Conservation (phyloP, 139 green algal genomes). For the Chlorella sp. region DNA sequence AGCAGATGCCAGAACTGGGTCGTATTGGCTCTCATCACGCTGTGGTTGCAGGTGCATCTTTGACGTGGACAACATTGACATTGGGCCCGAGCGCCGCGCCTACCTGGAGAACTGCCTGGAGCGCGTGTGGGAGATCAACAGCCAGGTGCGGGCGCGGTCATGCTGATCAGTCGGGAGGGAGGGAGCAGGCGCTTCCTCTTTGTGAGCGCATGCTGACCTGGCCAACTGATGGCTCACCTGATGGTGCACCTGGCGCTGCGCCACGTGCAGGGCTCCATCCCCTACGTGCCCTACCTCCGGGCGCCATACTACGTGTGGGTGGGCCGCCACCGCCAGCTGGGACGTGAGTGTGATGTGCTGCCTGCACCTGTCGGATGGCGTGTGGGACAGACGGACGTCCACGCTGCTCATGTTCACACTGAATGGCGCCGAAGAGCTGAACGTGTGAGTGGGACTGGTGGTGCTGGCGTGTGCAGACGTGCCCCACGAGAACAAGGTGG, state of each 20-base stretch:
- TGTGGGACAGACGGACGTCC: too few species aligned
- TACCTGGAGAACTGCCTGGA: conserved; percentile 92
- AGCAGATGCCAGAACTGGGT: too few species aligned
- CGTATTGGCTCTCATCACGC: neutral
- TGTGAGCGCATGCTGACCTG: too few species aligned
- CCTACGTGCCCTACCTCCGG: conserved; percentile 88
- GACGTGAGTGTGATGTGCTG: conserved; percentile 31
- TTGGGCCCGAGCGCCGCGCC: conserved; percentile 85
- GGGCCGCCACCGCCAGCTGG: conserved; percentile 40
- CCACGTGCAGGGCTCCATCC: conserved; percentile 70
- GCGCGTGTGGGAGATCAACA: conserved; percentile 86
- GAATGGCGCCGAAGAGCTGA: too few species aligned
- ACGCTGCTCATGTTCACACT: too few species aligned
- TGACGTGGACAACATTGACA: conserved; percentile 94
- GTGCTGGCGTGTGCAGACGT: conserved; percentile 18
- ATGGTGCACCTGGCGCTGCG: neutral
- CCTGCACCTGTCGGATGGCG: too few species aligned
- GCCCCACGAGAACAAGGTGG: conserved; percentile 59
- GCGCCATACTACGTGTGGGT: conserved; percentile 95
- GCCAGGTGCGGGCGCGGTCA: conserved; percentile 52
- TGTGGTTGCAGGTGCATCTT: conserved; percentile 32
- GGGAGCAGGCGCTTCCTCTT: too few species aligned
- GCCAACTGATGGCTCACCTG: too few species aligned
- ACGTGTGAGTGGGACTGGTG: too few species aligned
- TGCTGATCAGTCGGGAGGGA: too few species aligned